Conservation (phyloP, 352 stramenopile genomes). For the Globisporangium ultimum region DNA sequence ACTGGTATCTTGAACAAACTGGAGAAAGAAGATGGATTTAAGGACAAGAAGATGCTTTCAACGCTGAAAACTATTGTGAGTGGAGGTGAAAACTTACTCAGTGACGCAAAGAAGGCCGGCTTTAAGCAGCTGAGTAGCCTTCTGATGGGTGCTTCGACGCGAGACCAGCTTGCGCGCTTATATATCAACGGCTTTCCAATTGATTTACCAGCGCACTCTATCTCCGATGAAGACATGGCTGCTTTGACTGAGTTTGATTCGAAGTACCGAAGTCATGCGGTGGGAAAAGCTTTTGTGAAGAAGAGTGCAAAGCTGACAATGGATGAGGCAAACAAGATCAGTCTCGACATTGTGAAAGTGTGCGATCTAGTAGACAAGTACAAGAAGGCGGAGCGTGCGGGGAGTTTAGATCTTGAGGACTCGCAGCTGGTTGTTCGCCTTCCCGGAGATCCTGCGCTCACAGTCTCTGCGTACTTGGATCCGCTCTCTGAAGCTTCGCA, state of each 20-base stretch:
- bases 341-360: slow-evolving; percentile 70
- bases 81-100: slow-evolving; percentile 4
- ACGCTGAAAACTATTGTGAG: slow-evolving; percentile 24
- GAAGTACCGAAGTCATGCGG: slow-evolving; percentile 62
- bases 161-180: slow-evolving; percentile 31
- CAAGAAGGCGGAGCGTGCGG: slow-evolving; percentile 40
- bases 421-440: slow-evolving; percentile 37
- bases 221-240: slow-evolving; percentile 59
- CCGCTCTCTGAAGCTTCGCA: slow-evolving; percentile 89
- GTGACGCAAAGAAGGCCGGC: slow-evolving; percentile 18
- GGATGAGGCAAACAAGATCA: slow-evolving; percentile 54
- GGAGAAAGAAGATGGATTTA: slow-evolving; percentile 10
- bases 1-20: slow-evolving; percentile 34
- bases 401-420: slow-evolving; percentile 27
- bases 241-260: slow-evolving; percentile 70
- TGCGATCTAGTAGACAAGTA: slow-evolving; percentile 81
- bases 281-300: slow-evolving; percentile 73
- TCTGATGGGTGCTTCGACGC: slow-evolving; percentile 31
- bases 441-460: slow-evolving; percentile 44
- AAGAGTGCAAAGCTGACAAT: slow-evolving; percentile 39
- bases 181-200: slow-evolving; percentile 76
- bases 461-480: slow-evolving; percentile 85
- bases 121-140: slow-evolving; percentile 43
- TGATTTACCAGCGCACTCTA: slow-evolving; percentile 40
- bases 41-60: slow-evolving; percentile 4